Base-by-base conservation (phyloP, 2,329 filamentous ascomycete genomes). In the Cladorrhinum sp. region DNA sequence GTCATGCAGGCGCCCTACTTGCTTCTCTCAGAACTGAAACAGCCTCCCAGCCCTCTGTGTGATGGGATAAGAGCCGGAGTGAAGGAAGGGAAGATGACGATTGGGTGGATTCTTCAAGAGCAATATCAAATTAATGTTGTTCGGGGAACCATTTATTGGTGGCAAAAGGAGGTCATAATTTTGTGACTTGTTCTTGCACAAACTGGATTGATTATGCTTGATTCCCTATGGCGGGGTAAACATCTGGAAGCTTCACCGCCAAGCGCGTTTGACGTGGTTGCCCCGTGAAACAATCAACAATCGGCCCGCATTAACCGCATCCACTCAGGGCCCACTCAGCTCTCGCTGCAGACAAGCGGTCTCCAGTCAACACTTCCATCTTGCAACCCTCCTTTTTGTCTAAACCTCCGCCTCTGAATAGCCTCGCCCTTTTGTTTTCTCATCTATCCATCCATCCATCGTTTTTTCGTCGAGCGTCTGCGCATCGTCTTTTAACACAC, bases 81-180 rank as follows among this genome's bases (percentile, higher is more conserved):
- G 65, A 78, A 79, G 3, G 74, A 77, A 61, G 86, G 82, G 82
- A 79, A 76, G 81, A 79, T 1, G 75, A 79, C 46, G 67, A 66
- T 18, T 87, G 85, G 82, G 75, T 75, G 62, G 78, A 86, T 55
- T 73, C 79, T 50, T n/a, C n/a, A n/a, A n/a, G n/a, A n/a, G n/a
- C n/a, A n/a, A n/a, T n/a, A n/a, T n/a, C 76, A 83, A 66, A 78
- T 86, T 9, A 79, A 83, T 62, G 79, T 79, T 55, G 83, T 87
- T 65, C 87, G 86, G 85, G 86, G 84, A 0, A 86, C 80, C 62
- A 82, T 42, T 74, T 88, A 54, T 68, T 88, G 49, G 75, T 87
- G 76, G 83, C 83, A 16, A 80, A 70, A 79, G 76, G 66, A 73
- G 69, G 56, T 74, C 12, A 16, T 36, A 36, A 14, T n/a, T n/a